These are phyloP conservation scores for Claviceps lovelessii DNA, from an alignment of 2,329 filamentous ascomycete genomes.

Conservation along the genomic window DNA sequence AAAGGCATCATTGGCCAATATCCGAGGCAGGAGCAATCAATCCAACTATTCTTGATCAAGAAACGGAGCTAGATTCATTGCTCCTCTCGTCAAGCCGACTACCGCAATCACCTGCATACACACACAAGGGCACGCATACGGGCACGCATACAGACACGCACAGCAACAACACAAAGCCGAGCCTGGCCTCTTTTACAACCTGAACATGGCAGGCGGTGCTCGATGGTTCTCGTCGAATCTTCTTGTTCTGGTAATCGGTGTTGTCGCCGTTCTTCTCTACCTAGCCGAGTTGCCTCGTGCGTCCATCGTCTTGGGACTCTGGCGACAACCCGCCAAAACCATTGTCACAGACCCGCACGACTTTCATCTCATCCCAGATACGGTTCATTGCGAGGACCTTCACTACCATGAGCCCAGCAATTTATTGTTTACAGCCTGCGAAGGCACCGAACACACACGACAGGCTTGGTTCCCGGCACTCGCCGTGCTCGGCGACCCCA, in stretches of 20 bases:
- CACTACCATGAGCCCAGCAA: conserved; percentile 36
- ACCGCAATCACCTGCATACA: too few species aligned
- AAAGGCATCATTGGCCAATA: neutral
- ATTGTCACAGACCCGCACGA: conserved; percentile 12
- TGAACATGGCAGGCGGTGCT: neutral
- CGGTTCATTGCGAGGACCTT: conserved; percentile 44
- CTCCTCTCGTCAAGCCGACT: too few species aligned
- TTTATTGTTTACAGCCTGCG: conserved; percentile 42
- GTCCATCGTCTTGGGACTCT: conserved; percentile 13
- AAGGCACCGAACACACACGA: conserved; percentile 26
- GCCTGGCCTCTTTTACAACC: neutral
- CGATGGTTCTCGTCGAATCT: neutral
- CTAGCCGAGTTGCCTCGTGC: conserved; percentile 1
- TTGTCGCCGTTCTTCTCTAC: conserved; percentile 2
- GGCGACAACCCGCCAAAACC: conserved; percentile 12
- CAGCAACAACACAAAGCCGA: neutral
- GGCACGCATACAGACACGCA: neutral
- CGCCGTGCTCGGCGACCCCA: conserved; percentile 25
- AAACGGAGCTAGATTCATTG: too few species aligned
- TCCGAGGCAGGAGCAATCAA: neutral
- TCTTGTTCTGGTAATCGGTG: neutral
- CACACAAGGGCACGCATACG: too few species aligned
- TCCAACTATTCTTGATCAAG: neutral
- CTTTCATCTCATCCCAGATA: conserved; percentile 33
- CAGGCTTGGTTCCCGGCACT: conserved; percentile 39